Conservation (phyloP, 805 yeast genomes). For the Ogataea saltuana region DNA sequence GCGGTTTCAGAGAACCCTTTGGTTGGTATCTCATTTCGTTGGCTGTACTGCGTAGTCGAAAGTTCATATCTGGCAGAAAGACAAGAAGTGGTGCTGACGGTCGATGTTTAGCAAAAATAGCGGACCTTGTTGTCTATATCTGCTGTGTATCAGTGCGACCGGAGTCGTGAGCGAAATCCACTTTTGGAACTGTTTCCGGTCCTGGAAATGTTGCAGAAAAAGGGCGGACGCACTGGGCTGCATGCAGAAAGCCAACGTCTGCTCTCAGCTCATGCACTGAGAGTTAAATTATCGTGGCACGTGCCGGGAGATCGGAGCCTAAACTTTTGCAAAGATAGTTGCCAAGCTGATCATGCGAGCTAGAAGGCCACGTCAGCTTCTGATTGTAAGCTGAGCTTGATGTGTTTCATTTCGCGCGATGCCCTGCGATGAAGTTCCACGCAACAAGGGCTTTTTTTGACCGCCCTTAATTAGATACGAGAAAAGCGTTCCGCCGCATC, state of each 20-base stretch:
- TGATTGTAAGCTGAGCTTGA: no score
- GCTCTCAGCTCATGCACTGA: neutral
- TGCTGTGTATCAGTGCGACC: no score
- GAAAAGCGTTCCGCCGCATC: no score
- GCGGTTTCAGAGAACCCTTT: constrained; percentile 4
- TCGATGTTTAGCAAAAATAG: neutral
- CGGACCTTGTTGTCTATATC: neutral
- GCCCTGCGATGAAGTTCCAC: no score
- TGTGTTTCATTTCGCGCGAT: no score
- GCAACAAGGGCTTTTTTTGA: no score
- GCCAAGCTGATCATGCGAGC: neutral
- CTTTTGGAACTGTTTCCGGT: no score
- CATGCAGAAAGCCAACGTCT: neutral
- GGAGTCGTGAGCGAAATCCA: no score
- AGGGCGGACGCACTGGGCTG: no score
- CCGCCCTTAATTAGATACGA: no score
- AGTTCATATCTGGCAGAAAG: constrained; percentile 4
- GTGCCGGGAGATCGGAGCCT: neutral
- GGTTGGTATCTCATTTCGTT: neutral
- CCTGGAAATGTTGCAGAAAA: no score
- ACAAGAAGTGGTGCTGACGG: neutral
- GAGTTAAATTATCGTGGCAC: neutral
- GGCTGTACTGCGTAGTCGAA: neutral
- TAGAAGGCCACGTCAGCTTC: neutral
- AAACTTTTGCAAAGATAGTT: no score